Percentiles rank a stretch among this genome's conserved stretches.
Conservation (phyloP, 164 flowering plant species). For the Chimonanthus salicifolius region DNA sequence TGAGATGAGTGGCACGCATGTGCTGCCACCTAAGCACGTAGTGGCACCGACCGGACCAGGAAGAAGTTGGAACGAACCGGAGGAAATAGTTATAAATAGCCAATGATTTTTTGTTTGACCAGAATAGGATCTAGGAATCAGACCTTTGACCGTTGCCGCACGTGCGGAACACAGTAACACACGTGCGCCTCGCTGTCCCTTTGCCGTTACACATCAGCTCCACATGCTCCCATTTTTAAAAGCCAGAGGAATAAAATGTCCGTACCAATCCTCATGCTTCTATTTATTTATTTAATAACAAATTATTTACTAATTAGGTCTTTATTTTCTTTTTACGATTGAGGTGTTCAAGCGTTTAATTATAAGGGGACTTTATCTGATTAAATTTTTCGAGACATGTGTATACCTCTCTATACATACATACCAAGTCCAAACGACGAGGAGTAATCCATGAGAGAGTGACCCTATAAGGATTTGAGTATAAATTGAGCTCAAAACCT, state of each 20-base stretch:
- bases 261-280: not conserved
- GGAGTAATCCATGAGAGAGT: too few species aligned
- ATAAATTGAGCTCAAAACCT: too few species aligned
- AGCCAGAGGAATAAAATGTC: not conserved
- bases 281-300: too few species aligned
- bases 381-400: too few species aligned
- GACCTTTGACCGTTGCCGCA: not conserved
- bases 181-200: not conserved
- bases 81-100: not conserved
- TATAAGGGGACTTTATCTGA: too few species aligned
- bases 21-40: not conserved
- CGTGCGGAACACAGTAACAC: not conserved
- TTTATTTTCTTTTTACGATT: too few species aligned
- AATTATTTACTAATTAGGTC: too few species aligned
- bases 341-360: too few species aligned
- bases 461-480: too few species aligned
- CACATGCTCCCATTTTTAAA: not conserved
- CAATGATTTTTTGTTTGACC: conserved; percentile 9
- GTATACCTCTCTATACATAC: too few species aligned
- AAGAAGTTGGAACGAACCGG: not conserved
- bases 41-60: not conserved
- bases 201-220: not conserved
- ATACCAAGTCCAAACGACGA: too few species aligned
- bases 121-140: not conserved
- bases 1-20: not conserved